Conservation (phyloP, 2,329 filamentous ascomycete genomes). For the Clonostachys chloroleuca region DNA sequence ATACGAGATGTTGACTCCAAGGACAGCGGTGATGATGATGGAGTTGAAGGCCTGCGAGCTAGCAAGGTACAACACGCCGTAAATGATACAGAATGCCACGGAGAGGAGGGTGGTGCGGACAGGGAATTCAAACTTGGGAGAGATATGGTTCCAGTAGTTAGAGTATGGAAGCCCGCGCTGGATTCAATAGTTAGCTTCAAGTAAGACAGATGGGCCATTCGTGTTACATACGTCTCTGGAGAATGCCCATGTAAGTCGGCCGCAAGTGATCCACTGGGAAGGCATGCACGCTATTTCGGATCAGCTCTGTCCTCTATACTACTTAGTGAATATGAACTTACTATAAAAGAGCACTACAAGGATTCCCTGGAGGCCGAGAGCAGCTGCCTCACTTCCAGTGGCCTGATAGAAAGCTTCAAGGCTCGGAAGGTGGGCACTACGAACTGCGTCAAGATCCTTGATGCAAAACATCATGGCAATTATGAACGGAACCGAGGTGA, state of each 20-base stretch:
- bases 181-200: background rate
- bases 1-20: slow-evolving; percentile 21
- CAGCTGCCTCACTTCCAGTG: slow-evolving; percentile 13
- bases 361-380: slow-evolving; percentile 3
- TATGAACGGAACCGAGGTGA: slow-evolving; percentile 17
- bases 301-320: no score
- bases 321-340: background rate
- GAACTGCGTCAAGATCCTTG: slow-evolving; percentile 17
- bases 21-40: slow-evolving; percentile 19
- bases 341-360: background rate
- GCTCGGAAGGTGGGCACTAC: slow-evolving; percentile 8
- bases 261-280: slow-evolving; percentile 20
- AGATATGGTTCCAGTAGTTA: slow-evolving; percentile 14
- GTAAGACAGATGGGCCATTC: background rate
- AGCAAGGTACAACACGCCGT: slow-evolving; percentile 23
- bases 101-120: slow-evolving; percentile 18
- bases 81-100: slow-evolving; percentile 14
- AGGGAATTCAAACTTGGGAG: slow-evolving; percentile 12
- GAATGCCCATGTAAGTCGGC: slow-evolving; percentile 23
- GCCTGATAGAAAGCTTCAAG: slow-evolving; percentile 11
- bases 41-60: slow-evolving; percentile 23
- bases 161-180: slow-evolving; percentile 13
- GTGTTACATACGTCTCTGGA: slow-evolving; percentile 17
- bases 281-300: slow-evolving; percentile 11
- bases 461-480: slow-evolving; percentile 16